Evolutionary conservation across 495 filamentous ascomycete species (phyloP), one percentile per base, ranked within the genome.

Genomic region (Aspergillus campestris): DNA sequence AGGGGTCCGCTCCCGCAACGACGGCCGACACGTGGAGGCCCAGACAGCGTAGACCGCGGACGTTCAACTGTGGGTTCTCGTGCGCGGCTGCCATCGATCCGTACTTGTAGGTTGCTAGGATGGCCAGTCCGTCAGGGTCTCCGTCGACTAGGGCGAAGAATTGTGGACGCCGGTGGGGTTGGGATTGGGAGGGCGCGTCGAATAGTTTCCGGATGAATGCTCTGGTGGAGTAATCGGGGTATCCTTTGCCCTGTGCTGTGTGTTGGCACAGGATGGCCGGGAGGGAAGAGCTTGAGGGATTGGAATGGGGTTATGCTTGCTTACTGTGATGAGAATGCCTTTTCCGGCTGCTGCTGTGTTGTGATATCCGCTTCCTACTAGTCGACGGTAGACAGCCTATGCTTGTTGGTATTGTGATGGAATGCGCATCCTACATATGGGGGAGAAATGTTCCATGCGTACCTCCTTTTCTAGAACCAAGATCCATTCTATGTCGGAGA

Each of bases 401-500:
- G 13, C 42, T 7, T 27, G 27, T 31, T 41, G 11, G 10, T 14
- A 14, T 8, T 11, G 24, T 5, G 28, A 9, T 18, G 10, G 12
- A 3, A 12, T 15, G 9, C 37, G 18, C 10, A 8, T 2, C 10
- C 9, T 35, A 37, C 35, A 61, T n/a, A 63, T 51, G 36, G 15
- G 14, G 34, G 6, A n/a, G 13, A 6, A 24, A 13, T 7, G 7
- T 10, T 29, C 24, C 9, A 7, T 8, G n/a, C 28, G 35, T 57
- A 85, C 89, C 72, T 98, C 92, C 69, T 98, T 98, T 59, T 98
- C 92, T 31, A 98, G 75, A 0, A 96, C 75, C 0, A 97, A 56
- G 24, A 96, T 69, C 89, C 88, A 95, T 37, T 75, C 60, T 0
- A 76, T 58, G 13, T 56, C 50, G 1, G 65, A 58, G 8, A 87